These are phyloP conservation scores for Rhododendron mucronatum DNA, from an alignment of 148 eudicot genomes.

Conservation along the genomic window DNA sequence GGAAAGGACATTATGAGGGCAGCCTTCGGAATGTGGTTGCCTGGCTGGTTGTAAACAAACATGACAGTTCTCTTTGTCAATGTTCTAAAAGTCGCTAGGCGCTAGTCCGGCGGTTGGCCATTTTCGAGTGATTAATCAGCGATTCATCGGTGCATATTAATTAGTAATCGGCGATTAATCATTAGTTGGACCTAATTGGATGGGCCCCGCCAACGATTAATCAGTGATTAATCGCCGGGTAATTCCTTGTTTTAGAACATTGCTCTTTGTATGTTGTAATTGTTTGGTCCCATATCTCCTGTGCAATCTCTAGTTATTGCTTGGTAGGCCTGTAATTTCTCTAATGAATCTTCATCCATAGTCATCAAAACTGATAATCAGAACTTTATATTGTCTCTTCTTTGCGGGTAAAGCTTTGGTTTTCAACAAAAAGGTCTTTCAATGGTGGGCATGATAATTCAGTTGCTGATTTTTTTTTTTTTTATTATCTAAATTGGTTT, in stretches of 20 bases:
- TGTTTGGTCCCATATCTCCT: not conserved
- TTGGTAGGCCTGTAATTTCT: constrained; percentile 2
- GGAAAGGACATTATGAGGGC: not conserved
- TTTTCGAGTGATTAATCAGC: no score
- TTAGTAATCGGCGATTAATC: no score
- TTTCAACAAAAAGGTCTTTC: not conserved
- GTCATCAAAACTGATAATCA: not conserved
- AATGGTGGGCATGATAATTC: not conserved
- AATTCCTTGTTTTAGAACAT: no score
- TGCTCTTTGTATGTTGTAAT: not conserved
- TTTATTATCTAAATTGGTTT: constrained; percentile 10
- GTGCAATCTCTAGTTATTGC: not conserved
- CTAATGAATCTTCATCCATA: not conserved
- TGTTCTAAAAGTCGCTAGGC: no score
- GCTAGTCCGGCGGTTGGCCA: no score
- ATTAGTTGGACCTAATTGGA: no score
- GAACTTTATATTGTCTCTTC: not conserved
- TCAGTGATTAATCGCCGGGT: no score
- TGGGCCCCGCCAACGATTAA: no score
- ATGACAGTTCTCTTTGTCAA: not conserved
- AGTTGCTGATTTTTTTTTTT: constrained; percentile 14
- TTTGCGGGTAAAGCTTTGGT: not conserved
- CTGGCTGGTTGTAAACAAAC: not conserved
- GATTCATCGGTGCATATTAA: no score
- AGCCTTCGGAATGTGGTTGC: not conserved